These are phyloP conservation scores for Aspergillus transmontanensis DNA, from an alignment of 2,329 filamentous ascomycete species.

Conservation along the genomic window DNA sequence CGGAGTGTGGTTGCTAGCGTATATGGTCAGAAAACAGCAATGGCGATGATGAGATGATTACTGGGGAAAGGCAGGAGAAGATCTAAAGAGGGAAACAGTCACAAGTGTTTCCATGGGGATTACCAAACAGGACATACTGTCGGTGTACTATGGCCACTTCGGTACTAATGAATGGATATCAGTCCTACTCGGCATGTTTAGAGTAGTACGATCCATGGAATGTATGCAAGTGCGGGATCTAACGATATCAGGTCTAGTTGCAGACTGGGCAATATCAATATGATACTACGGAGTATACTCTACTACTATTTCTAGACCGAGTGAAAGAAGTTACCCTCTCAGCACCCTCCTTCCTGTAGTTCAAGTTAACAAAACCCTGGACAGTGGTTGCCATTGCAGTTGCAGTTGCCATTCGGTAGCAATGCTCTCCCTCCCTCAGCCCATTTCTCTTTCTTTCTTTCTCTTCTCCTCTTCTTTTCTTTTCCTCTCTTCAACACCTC, in stretches of 20 bases:
- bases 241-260: not conserved
- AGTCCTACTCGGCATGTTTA: too few species aligned
- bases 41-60: too few species aligned
- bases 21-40: not conserved
- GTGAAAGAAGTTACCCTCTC: not conserved
- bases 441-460: not conserved
- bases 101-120: not conserved
- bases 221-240: not conserved
- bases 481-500: conserved; percentile 13
- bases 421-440: not conserved
- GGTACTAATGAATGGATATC: not conserved
- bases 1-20: too few species aligned
- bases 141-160: not conserved
- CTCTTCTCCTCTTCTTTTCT: conserved; percentile 1
- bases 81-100: too few species aligned
- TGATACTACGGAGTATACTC: not conserved
- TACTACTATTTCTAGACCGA: not conserved
- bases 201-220: not conserved
- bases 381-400: not conserved
- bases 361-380: not conserved
- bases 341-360: not conserved
- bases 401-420: not conserved
- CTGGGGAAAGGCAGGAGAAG: too few species aligned
- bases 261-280: not conserved
- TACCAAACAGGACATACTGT: not conserved